Conservation (phyloP, 768 basidiomycete species). For the Rubroboletus pulcherrimus region DNA sequence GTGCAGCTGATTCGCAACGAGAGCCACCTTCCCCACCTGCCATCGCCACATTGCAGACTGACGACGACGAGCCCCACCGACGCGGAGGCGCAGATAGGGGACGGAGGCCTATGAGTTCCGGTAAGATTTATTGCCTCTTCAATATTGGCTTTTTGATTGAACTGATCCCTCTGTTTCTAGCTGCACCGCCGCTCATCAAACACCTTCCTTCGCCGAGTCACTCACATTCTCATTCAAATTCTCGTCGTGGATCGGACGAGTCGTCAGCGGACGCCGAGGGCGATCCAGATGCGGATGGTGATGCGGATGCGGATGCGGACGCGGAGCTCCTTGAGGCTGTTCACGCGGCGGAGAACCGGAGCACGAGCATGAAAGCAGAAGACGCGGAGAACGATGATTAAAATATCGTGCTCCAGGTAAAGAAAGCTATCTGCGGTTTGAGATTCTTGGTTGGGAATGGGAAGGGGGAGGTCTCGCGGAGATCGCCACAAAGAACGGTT, state of each 20-base stretch:
- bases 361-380: constrained; percentile 29
- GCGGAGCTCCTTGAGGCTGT: constrained; percentile 50
- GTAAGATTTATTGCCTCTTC: constrained; percentile 9
- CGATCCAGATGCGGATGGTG: constrained; percentile 38
- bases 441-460: constrained; percentile 10
- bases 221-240: constrained; percentile 22
- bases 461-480: constrained; percentile 12
- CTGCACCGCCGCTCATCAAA: constrained; percentile 16
- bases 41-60: constrained; percentile 30
- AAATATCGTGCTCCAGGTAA: background rate
- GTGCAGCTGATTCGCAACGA: constrained; percentile 16
- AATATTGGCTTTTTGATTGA: constrained; percentile 2
- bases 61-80: constrained; percentile 24
- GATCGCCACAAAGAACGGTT: constrained; percentile 2
- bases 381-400: constrained; percentile 26
- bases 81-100: constrained; percentile 21
- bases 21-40: constrained; percentile 33
- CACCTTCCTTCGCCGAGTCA: constrained; percentile 27
- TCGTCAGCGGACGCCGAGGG: constrained; percentile 30
- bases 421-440: background rate
- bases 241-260: constrained; percentile 26
- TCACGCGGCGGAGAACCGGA: constrained; percentile 46
- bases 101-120: constrained; percentile 29
- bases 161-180: constrained; percentile 7
- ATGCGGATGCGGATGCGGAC: constrained; percentile 37